Evolutionary conservation across 164 flowering plant genomes (phyloP).

Genomic region (Euptelea pleiosperma): DNA sequence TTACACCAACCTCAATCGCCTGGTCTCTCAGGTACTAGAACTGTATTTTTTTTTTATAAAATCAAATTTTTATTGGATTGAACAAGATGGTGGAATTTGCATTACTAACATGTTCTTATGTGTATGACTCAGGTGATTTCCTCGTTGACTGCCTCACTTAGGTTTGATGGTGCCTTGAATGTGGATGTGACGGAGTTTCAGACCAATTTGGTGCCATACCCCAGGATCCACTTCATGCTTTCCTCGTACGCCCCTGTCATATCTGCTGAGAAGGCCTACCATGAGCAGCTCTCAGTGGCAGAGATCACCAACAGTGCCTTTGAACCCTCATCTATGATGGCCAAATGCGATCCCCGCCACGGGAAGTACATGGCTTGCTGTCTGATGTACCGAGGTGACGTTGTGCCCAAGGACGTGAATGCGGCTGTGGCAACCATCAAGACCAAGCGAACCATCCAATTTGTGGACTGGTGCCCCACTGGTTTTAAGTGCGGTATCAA

Average conservation of each 20-base stretch:
- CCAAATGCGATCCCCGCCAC: slow-evolving; percentile 58
- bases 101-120: background rate
- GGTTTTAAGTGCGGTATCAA: slow-evolving; percentile 64
- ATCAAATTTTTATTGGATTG: background rate
- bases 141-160: slow-evolving; percentile 52
- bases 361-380: slow-evolving; percentile 66
- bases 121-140: slow-evolving; percentile 43
- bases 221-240: slow-evolving; percentile 60
- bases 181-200: slow-evolving; percentile 63
- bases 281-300: slow-evolving; percentile 61
- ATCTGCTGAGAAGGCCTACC: slow-evolving; percentile 55
- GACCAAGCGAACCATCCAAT: slow-evolving; percentile 61
- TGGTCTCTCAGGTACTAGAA: slow-evolving; percentile 43
- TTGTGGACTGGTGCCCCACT: slow-evolving; percentile 64
- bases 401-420: slow-evolving; percentile 61
- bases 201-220: slow-evolving; percentile 61
- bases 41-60: background rate
- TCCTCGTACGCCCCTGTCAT: slow-evolving; percentile 59
- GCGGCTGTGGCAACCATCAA: slow-evolving; percentile 64
- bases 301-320: slow-evolving; percentile 61
- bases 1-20: slow-evolving; percentile 56
- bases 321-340: slow-evolving; percentile 64
- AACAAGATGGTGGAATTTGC: background rate
- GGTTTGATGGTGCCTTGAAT: slow-evolving; percentile 60
- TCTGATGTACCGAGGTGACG: slow-evolving; percentile 57